Evolutionary conservation across 2,329 filamentous ascomycete species (phyloP), one percentile per base, ranked within the genome.

Genomic region (Colletotrichum magnum): DNA sequence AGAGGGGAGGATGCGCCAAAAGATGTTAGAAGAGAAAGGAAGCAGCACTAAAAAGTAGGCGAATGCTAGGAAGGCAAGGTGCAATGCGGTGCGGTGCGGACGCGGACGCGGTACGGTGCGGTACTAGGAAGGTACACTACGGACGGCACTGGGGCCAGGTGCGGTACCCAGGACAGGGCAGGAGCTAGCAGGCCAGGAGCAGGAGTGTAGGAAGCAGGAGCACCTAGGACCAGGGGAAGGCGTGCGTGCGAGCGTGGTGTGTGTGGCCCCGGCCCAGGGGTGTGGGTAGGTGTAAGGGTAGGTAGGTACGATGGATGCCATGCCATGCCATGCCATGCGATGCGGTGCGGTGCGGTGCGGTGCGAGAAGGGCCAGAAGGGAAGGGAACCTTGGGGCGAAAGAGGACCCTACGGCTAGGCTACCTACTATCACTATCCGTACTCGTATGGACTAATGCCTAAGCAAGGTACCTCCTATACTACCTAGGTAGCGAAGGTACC

Each of bases 21-120:
- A 60, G 54, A 68, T 64, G 64, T 64, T 58, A 64, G 58, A 63
- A 67, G 47, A 56, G 60, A 57, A 56, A 60, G 51, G 56, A 51
- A 62, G 50, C 41, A 66, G 41, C 57, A 54, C 64, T 62, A 54
- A 64, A 64, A 36, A 48, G 59, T 64, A 45, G 52, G 58, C 52
- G 48, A 54, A 51, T 28, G 56, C 64, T 67, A 51, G 50, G 51
- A 63, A 52, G 45, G 45, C 45, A 26, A 47, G 65, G 61, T 58
- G 62, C 62, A 53, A 53, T 65, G 65, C 65, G 65, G 65, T 68
- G 65, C 65, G 65, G 59, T 63, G n/a, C 60, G 59, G 48, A 24
- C 21, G 21, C 21, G 21, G 56, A 47, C 59, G 51, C 43, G 32
- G 41, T 68, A 51, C 64, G 64, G 59, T 54, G 43, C 65, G 65